Base-by-base conservation (phyloP, 805 yeast species). In the Torulaspora delbrueckii region DNA sequence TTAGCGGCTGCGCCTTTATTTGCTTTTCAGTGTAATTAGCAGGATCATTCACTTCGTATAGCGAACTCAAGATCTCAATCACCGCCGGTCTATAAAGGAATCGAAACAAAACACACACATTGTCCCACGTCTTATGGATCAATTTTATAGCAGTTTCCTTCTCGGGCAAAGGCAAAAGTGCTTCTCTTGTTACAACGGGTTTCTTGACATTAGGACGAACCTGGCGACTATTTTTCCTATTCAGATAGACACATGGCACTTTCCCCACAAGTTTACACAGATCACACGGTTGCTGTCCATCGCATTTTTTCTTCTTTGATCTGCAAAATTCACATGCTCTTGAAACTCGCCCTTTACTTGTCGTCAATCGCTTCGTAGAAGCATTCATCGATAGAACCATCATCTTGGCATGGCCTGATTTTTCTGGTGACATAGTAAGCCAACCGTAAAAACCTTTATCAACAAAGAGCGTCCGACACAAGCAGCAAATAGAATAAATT, bases 51-150 rank as follows among this genome's bases (percentile, higher is more conserved):
- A 86, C 74, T 36, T 81, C 83, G 64, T 87, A 88, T 23, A 88
- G 67, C 45, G 84, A 78, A 54, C 85, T 90, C 23, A 88, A 70
- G 53, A 85, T 89, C 50, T 78, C 77, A 43, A 84, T 73, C 49
- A 88, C 76, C 2, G 90, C 80, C 1, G 96, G 96, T 26, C 96
- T 69, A 59, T 89, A 96, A 61, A 86, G 85, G 62, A 89, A 88
- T 45, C 95, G 72, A 61, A 88, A 86, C 42, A 89, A 69, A 4
- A 87, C 88, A 65, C 95, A 87, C 0, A 95, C 95, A 54, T 82
- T 80, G 50, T 81, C 79, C 95, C 96, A 89, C 1, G 90, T 84
- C 37, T 82, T 78, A 48, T 79, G 78, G 18, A 89, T 81, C 50
- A 88, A 71, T 53, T 78, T 78, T 30, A 86, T 63, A 0, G 96